Evolutionary conservation across 139 green algal genomes (phyloP).

Genomic region (Chlamydomonas sphaeroides): DNA sequence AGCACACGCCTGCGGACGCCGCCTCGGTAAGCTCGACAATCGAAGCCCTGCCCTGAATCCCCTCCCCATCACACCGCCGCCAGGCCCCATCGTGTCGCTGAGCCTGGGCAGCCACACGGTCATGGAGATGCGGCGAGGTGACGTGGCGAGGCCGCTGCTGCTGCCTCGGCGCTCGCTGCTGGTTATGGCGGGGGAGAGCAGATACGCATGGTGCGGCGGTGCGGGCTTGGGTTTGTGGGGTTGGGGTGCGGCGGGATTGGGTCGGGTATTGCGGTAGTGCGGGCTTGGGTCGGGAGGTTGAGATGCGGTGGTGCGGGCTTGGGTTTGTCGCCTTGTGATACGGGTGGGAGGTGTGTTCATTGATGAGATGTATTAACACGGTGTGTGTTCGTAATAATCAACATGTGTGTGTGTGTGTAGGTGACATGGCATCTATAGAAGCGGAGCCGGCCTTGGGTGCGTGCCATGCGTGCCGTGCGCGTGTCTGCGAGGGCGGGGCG

Average conservation of each 20-base stretch:
- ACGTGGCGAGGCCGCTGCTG: slow-evolving; percentile 56
- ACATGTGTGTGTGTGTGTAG: too few relatives aligned
- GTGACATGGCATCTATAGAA: too few relatives aligned
- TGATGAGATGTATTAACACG: too few relatives aligned
- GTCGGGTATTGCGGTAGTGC: background rate
- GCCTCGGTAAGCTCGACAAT: too few relatives aligned
- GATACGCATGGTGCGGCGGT: slow-evolving; percentile 79
- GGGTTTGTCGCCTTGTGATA: background rate
- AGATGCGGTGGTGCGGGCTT: too few relatives aligned
- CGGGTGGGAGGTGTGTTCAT: background rate
- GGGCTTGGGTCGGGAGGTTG: too few relatives aligned
- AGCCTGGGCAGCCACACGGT: slow-evolving; percentile 76
- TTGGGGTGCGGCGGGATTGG: background rate
- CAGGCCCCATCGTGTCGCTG: slow-evolving; percentile 85
- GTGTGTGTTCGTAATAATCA: too few relatives aligned
- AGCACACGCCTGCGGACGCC: too few relatives aligned
- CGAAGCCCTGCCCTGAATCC: too few relatives aligned
- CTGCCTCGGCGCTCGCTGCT: slow-evolving; percentile 90
- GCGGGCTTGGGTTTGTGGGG: background rate
- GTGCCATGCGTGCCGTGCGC: too few relatives aligned
- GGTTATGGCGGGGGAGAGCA: slow-evolving; percentile 84
- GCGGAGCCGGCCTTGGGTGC: too few relatives aligned
- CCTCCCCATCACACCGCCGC: background rate
- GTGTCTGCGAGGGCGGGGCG: too few relatives aligned
- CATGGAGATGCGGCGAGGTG: slow-evolving; percentile 88